Conservation (phyloP, 2,329 filamentous ascomycete species). For the Pseudogymnoascus sp. region DNA sequence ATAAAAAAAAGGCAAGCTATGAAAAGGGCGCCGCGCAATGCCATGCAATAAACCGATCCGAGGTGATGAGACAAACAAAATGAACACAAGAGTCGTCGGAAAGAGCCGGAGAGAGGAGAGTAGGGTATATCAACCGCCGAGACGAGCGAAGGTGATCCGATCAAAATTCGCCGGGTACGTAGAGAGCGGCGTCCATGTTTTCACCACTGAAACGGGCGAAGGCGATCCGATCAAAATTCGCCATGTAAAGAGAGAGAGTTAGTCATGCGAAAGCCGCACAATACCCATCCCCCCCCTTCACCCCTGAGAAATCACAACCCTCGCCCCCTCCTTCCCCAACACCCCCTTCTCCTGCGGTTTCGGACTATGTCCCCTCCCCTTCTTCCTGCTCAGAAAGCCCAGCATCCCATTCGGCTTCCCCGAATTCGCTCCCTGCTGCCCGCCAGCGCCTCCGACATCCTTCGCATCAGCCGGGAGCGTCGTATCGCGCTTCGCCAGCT, state of each 20-base stretch:
- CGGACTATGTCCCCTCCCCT: slow-evolving; percentile 80
- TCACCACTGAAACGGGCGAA: no score
- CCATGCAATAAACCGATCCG: neutral
- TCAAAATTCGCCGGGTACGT: neutral
- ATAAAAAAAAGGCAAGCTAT: neutral
- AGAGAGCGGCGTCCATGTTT: no score
- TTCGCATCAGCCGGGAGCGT: slow-evolving; percentile 62
- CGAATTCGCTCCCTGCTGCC: slow-evolving; percentile 25
- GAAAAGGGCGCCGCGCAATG: neutral
- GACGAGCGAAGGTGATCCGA: neutral
- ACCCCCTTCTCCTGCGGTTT: slow-evolving; percentile 93
- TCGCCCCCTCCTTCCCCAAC: slow-evolving; percentile 85
- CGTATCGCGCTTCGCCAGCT: slow-evolving; percentile 75
- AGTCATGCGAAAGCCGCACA: no score
- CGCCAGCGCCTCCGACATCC: slow-evolving; percentile 39
- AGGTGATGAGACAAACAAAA: neutral
- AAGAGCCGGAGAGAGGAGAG: neutral
- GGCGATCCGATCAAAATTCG: no score
- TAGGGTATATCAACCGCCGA: neutral
- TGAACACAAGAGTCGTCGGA: neutral
- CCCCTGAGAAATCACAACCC: slow-evolving; percentile 53
- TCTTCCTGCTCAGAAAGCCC: slow-evolving; percentile 82
- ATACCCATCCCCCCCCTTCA: neutral
- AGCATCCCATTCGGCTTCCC: slow-evolving; percentile 72
- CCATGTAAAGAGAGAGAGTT: no score